These are phyloP conservation scores for Oxyria digyna DNA, from an alignment of 148 eudicot species.

Conservation along the genomic window DNA sequence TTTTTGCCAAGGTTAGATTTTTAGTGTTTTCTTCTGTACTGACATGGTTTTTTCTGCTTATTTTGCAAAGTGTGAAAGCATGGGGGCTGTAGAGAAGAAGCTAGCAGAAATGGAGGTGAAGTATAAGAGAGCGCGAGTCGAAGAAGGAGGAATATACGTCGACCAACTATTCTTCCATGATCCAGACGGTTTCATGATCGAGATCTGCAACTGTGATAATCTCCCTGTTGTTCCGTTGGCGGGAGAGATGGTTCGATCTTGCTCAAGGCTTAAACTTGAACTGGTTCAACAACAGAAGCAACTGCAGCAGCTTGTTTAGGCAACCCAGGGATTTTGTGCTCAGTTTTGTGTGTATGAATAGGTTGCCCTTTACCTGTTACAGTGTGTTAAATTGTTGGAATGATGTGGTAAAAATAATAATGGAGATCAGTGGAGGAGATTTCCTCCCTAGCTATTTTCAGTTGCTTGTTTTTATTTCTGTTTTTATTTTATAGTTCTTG, in stretches of 20 bases:
- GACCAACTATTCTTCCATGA: conserved; percentile 88
- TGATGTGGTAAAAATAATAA: not conserved
- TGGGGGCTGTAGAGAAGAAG: conserved; percentile 75
- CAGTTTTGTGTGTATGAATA: conserved; percentile 6
- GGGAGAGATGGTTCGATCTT: conserved; percentile 47
- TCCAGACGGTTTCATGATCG: conserved; percentile 90
- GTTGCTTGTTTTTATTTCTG: not conserved
- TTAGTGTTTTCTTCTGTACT: too few species aligned
- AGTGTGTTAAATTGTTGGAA: not conserved
- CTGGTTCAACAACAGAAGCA: conserved; percentile 27
- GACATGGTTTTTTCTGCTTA: too few species aligned
- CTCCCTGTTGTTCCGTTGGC: conserved; percentile 56
- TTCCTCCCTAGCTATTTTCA: not conserved
- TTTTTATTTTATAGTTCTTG: not conserved
- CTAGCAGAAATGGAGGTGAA: conserved; percentile 50
- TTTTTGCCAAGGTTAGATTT: too few species aligned
- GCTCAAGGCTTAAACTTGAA: conserved; percentile 42
- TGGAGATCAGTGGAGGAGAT: not conserved
- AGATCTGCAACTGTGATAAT: conserved; percentile 77
- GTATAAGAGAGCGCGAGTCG: conserved; percentile 42
- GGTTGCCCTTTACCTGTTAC: not conserved
- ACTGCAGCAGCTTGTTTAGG: not conserved
- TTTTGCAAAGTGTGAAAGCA: conserved; percentile 53
- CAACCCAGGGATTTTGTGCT: not conserved
- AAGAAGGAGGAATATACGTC: conserved; percentile 68